phyloP scores from a whole-genome alignment of 1,139 yeast species.

The Tardiomyces blankii region DNA sequence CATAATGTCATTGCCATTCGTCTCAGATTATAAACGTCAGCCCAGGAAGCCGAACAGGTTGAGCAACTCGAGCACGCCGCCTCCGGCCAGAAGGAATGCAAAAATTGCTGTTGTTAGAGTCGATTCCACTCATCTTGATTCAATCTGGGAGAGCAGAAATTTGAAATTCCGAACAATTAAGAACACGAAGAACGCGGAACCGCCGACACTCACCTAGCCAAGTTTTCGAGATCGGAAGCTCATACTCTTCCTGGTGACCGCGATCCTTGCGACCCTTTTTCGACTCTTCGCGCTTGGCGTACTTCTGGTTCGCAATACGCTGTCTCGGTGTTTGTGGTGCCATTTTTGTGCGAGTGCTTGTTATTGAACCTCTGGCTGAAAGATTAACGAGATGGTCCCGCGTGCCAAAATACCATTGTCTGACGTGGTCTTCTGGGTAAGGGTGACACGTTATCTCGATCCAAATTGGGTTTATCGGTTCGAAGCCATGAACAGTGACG shows the following conservation, averaged over 20 bases:
- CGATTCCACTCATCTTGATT: too few species aligned
- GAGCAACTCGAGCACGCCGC: conserved; percentile 64
- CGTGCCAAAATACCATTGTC: not conserved
- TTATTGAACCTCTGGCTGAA: not conserved
- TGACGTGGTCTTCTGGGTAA: too few species aligned
- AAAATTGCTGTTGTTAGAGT: conserved; percentile 17
- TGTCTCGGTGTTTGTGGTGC: conserved; percentile 66
- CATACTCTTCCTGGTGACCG: conserved; percentile 24
- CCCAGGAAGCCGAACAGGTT: conserved; percentile 13
- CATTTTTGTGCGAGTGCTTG: conserved; percentile 4
- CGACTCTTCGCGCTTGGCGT: conserved; percentile 59
- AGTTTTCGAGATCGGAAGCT: conserved; percentile 41
- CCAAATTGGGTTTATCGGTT: too few species aligned
- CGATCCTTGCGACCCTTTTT: conserved; percentile 43
- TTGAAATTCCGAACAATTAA: too few species aligned
- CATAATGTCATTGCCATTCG: too few species aligned
- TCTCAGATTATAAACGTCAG: not conserved
- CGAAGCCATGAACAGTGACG: too few species aligned
- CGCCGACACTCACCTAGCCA: conserved; percentile 57
- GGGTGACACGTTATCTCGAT: too few species aligned
- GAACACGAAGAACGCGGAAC: too few species aligned
- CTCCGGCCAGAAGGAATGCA: conserved; percentile 68
- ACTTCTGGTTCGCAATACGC: conserved; percentile 73
- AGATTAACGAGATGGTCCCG: not conserved
- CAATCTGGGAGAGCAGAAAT: too few species aligned